Evolutionary conservation across 257 asterid genomes (phyloP).

Genomic region (Dorcoceras hygrometricum): DNA sequence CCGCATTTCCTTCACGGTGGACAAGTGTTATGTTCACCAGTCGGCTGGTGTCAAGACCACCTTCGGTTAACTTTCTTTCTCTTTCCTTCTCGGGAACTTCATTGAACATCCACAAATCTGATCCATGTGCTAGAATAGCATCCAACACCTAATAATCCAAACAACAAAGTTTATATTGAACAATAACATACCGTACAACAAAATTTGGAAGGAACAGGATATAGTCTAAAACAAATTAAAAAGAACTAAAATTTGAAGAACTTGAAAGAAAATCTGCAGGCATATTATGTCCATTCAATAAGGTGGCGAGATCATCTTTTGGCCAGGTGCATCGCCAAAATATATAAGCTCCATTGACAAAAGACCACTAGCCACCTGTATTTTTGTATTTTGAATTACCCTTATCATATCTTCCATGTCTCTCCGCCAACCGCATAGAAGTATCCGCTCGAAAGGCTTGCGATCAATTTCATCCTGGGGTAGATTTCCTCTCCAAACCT

Average conservation of each 20-base stretch:
- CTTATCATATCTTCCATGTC: slow-evolving; percentile 92
- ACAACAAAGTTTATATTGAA: slow-evolving; percentile 15
- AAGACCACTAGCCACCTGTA: slow-evolving; percentile 37
- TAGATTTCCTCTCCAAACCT: slow-evolving; percentile 70
- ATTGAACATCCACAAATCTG: slow-evolving; percentile 94
- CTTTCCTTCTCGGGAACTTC: slow-evolving; percentile 76
- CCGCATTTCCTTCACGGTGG: slow-evolving; percentile 92
- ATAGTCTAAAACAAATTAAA: slow-evolving; percentile 7
- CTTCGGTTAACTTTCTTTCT: slow-evolving; percentile 70
- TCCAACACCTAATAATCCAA: slow-evolving; percentile 64
- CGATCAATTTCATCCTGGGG: slow-evolving; percentile 56
- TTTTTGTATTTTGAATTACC: slow-evolving; percentile 53
- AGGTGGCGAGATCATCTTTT: slow-evolving; percentile 27
- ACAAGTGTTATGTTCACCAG: slow-evolving; percentile 65
- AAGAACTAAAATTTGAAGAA: slow-evolving; percentile 23
- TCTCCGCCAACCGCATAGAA: slow-evolving; percentile 93
- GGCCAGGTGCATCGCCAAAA: slow-evolving; percentile 30
- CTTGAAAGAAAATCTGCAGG: slow-evolving; percentile 28
- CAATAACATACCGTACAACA: slow-evolving; percentile 1
- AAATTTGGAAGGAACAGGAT: slow-evolving; percentile 9
- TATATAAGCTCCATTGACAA: slow-evolving; percentile 30
- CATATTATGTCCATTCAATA: slow-evolving; percentile 21
- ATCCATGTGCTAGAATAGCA: slow-evolving; percentile 73
- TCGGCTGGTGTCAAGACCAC: slow-evolving; percentile 73
- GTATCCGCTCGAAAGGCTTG: slow-evolving; percentile 77